Base-by-base conservation (phyloP, 768 basidiomycete species). In the Amanita thiersii region DNA sequence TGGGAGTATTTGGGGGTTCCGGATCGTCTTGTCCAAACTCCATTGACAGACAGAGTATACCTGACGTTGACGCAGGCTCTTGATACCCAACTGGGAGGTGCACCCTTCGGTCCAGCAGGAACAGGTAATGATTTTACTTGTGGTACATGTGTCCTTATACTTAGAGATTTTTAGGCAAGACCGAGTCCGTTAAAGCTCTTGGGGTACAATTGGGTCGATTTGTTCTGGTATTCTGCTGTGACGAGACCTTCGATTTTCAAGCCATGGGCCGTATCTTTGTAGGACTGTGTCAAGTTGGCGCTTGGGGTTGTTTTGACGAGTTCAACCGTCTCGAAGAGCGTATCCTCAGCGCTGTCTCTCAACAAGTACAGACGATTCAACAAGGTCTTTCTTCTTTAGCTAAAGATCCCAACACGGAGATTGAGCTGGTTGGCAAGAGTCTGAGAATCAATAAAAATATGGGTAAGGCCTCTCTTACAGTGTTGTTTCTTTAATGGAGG, bases 201-300 rank as follows among this genome's bases (percentile, higher is more conserved):
- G 96, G 96, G 37, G 90, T 97, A 2, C 93, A 96, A 53, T 79
- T 99, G 4, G 96, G 96, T 29, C 82, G 96, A 26, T 99, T 99
- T 55, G 96, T 99, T n/a, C 73, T 99, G 36, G 96, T 99, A n/a
- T 99, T 99, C 68, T 98, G 96, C 58, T 99, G 96, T 56, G 96
- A 99, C 61, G 96, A 99, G 60, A 96, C 89, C 0, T 98, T 99
- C 62, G 96, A 99, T 62, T 98, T 98, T 72, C 93, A 98, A 59
- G 96, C 96, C 1, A 98, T 99, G 96, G 96, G 96, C 48, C 87
- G 96, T 48, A 98, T 99, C 52, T 99, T 99, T 58, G 82, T 98
- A 52, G 96, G 96, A 39, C 76, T 99, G 10, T 99, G 96, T 64
- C 93, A 96, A 70, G 96, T 98, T 25, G 96, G 96, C 23, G 96